Conservation (phyloP, 176 grass and related monocot genomes). For the Rhynchospora tenuis region DNA sequence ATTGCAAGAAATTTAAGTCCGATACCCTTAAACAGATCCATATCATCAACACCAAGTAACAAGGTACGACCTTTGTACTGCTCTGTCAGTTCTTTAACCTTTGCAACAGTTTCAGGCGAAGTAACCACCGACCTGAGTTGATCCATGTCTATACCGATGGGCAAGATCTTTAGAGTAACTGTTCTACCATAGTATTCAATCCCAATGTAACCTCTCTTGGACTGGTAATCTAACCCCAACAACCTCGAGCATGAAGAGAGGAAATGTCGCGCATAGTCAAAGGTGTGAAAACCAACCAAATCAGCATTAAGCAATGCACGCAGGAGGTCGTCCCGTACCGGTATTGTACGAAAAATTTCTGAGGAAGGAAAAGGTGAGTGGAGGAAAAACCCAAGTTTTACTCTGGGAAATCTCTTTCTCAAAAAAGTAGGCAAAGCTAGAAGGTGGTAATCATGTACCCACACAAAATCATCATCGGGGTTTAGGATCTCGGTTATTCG, state of each 20-base stretch:
- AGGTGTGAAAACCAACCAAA: slow-evolving; percentile 96
- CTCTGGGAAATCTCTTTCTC: slow-evolving; percentile 71
- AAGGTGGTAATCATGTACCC: slow-evolving; percentile 97
- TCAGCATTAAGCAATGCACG: slow-evolving; percentile 88
- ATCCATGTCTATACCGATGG: slow-evolving; percentile 80
- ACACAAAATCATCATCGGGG: slow-evolving; percentile 85
- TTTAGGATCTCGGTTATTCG: slow-evolving; percentile 73
- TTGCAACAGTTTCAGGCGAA: slow-evolving; percentile 44
- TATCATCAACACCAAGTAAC: slow-evolving; percentile 85
- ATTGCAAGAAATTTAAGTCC: slow-evolving; percentile 90
- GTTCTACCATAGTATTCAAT: slow-evolving; percentile 96
- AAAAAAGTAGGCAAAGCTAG: slow-evolving; percentile 87
- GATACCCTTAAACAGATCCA: slow-evolving; percentile 92
- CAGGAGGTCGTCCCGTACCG: slow-evolving; percentile 78
- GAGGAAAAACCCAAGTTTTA: slow-evolving; percentile 83
- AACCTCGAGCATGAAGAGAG: slow-evolving; percentile 75
- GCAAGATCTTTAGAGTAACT: slow-evolving; percentile 88
- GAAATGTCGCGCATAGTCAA: slow-evolving; percentile 95
- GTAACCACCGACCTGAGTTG: slow-evolving; percentile 69
- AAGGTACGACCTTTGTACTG: slow-evolving; percentile 55
- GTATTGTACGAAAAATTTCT: slow-evolving; percentile 91
- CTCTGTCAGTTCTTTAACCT: slow-evolving; percentile 36
- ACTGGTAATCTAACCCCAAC: slow-evolving; percentile 73
- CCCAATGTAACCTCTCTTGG: slow-evolving; percentile 87
- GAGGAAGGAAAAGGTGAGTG: slow-evolving; percentile 94